Conservation (phyloP, 208 protist genomes). For the Leishmania guyanensis region DNA sequence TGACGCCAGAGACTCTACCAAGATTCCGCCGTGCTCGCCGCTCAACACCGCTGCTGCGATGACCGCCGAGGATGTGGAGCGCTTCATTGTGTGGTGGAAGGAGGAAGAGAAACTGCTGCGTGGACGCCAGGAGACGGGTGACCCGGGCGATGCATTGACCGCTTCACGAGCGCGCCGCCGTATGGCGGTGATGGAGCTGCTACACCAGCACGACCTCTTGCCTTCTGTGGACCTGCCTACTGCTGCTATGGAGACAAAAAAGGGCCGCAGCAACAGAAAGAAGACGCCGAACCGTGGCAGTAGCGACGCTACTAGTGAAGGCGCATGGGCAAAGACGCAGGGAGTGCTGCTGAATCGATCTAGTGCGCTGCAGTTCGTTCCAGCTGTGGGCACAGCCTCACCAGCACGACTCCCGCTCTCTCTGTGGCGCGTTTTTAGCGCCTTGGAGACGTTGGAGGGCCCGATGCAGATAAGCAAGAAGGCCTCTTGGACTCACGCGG, state of each 20-base stretch:
- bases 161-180: conserved; percentile 25
- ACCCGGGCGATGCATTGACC: background rate
- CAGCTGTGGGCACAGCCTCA: background rate
- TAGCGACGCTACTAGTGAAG: background rate
- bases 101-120: conserved; percentile 32
- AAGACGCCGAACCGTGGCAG: background rate
- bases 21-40: background rate
- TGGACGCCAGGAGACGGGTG: background rate
- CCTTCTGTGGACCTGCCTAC: conserved; percentile 3
- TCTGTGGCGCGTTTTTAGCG: conserved; percentile 66
- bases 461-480: conserved; percentile 8
- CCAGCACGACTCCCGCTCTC: conserved; percentile 31
- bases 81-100: conserved; percentile 44
- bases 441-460: conserved; percentile 52
- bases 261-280: background rate
- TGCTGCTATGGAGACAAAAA: background rate
- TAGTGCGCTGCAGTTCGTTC: conserved; percentile 17
- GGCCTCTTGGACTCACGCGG: background rate
- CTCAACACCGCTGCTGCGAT: conserved; percentile 4
- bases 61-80: conserved; percentile 33
- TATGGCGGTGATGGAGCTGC: conserved; percentile 22
- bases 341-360: conserved; percentile 10
- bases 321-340: conserved; percentile 14
- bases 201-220: conserved; percentile 19
- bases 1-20: background rate